A percentile compares a stretch with the other conserved stretches of the same genome.
Conservation (phyloP, 306 rosid genomes). For the Lathyrus sativus region DNA sequence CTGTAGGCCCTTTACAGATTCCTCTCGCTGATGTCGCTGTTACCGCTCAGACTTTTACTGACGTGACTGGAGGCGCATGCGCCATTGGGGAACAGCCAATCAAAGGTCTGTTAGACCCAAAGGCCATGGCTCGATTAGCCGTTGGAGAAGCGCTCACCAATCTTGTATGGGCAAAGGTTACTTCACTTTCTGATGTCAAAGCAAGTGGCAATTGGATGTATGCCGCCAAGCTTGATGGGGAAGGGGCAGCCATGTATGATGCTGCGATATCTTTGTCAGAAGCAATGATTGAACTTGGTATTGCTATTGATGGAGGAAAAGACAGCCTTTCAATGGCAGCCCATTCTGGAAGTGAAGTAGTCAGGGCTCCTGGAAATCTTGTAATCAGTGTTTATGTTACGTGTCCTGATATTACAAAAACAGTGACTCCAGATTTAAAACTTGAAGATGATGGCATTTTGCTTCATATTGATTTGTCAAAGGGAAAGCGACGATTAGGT, state of each 20-base stretch:
- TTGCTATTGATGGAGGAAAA: constrained; percentile 94
- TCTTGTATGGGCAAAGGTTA: constrained; percentile 91
- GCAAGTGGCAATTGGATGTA: constrained; percentile 97
- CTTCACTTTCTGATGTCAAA: constrained; percentile 85
- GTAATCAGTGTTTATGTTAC: constrained; percentile 89
- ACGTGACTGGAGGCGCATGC: constrained; percentile 84
- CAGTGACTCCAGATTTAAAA: constrained; percentile 87
- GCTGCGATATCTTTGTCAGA: constrained; percentile 76
- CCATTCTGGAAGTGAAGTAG: constrained; percentile 72
- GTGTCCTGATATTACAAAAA: constrained; percentile 89
- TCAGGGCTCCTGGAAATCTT: constrained; percentile 93
- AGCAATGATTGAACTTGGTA: constrained; percentile 86
- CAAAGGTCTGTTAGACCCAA: constrained; percentile 84
- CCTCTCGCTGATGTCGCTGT: constrained; percentile 89
- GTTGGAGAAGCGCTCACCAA: constrained; percentile 96
- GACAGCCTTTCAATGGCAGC: constrained; percentile 98
- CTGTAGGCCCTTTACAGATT: constrained; percentile 89
- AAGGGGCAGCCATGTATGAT: constrained; percentile 92
- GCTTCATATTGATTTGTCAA: constrained; percentile 77
- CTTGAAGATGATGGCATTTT: constrained; percentile 73
- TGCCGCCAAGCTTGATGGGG: constrained; percentile 94
- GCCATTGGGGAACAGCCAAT: constrained; percentile 91
- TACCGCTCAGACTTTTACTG: constrained; percentile 72
- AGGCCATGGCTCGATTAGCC: constrained; percentile 94
- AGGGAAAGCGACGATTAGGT: constrained; percentile 79